Evolutionary conservation across 306 rosid genomes (phyloP).

Genomic region (Cucurbita moschata): DNA sequence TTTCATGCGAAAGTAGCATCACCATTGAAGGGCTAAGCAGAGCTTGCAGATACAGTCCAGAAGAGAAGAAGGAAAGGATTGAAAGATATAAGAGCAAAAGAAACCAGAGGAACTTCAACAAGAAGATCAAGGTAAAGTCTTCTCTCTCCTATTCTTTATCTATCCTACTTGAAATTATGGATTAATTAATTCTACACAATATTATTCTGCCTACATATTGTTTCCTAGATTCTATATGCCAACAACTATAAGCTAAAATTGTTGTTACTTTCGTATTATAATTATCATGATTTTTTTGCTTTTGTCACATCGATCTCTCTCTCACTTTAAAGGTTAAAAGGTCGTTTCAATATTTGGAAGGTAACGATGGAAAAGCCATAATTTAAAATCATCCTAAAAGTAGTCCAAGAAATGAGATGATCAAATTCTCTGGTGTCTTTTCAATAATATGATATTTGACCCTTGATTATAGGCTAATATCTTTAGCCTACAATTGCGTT

Average conservation of each 20-base stretch:
- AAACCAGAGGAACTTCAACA: conserved; percentile 82
- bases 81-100: conserved; percentile 77
- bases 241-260: background rate
- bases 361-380: background rate
- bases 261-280: too few species aligned
- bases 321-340: background rate
- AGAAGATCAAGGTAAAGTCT: conserved; percentile 62
- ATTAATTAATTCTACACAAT: conserved; percentile 1
- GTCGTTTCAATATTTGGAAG: background rate
- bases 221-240: background rate
- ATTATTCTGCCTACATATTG: background rate
- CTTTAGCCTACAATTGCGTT: too few species aligned
- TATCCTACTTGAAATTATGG: background rate
- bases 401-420: too few species aligned
- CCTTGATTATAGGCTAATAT: too few species aligned
- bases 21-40: conserved; percentile 87
- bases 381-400: background rate
- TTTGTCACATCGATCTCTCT: background rate
- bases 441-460: too few species aligned
- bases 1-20: conserved; percentile 58
- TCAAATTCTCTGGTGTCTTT: too few species aligned
- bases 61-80: conserved; percentile 74
- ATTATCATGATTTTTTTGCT: background rate
- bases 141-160: background rate
- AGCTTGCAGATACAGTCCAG: conserved; percentile 63